phyloP scores from a whole-genome alignment of 306 rosid genomes.

The apple (Malus domestica) region ASM211411v1 NC_041795.1:1021501-1022000 shows the following conservation, averaged over 20 bases:
- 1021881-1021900: fast-evolving
- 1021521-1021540: too few relatives aligned
- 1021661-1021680: not conserved
- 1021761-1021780: not conserved
- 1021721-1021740: not conserved
- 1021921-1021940: fast-evolving
- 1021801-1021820: not conserved
- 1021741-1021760: not conserved
- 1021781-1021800: slow-evolving; percentile 3
- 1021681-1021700: not conserved
- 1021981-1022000: fast-evolving
- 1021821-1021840: slow-evolving; percentile 8
- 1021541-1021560: not conserved
- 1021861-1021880: not conserved
- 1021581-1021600: too few relatives aligned
- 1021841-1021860: not conserved
- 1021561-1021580: too few relatives aligned
- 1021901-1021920: fast-evolving
- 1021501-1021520: too few relatives aligned
- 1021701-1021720: not conserved
- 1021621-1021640: not conserved
- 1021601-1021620: not conserved
- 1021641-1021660: not conserved
- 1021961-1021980: too few relatives aligned
- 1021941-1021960: too few relatives aligned